Base-by-base conservation (phyloP, 495 filamentous ascomycete species). In the Penicillium robsamsonii region DNA sequence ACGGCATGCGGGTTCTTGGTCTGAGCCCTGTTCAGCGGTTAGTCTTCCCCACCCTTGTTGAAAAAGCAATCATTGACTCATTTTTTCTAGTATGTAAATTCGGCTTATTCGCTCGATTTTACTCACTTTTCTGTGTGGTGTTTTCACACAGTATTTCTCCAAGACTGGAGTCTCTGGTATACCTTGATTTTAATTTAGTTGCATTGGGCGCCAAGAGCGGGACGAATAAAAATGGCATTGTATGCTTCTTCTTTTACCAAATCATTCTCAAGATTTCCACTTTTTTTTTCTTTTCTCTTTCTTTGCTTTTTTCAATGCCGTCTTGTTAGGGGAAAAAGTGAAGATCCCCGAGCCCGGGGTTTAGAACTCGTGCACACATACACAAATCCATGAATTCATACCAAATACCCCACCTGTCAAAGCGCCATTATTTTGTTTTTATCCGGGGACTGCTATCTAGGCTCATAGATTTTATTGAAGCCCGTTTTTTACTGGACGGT, bases 1-100 rank as follows among this genome's bases (percentile, higher is more conserved):
- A 92, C 68, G 91, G 91, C 42, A 95, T 96, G 91, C 79, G 79
- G 46, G 69, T 96, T 64, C 75, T 96, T 53, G 91, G 91, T 22
- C 75, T 96, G 57, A 88, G 74, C 58, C 91, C 91, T 27, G 87
- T 94, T 48, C 79, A 87, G 55, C 81, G 90, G 81, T 80, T 56
- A 35, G 56, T 55, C 33, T 46, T 50, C 17, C 40, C 38, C 18
- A 13, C 1, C 10, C 52, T 27, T 10, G 12, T 17, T 27, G 4
- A 9, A 8, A 17, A 31, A 1, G 25, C 27, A 33, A 24, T 15
- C 17, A 45, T 60, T 61, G 42, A 60, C 46, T 37, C 38, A 18
- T 37, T 8, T 3, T n/a, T 10, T n/a, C 15, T 20, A 62, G 62
- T 17, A 69, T 65, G 62, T 71, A 66, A 61, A 56, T 40, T n/a